phyloP scores from a whole-genome alignment of 257 asterid genomes.

The Pogostemon cablin region DNA sequence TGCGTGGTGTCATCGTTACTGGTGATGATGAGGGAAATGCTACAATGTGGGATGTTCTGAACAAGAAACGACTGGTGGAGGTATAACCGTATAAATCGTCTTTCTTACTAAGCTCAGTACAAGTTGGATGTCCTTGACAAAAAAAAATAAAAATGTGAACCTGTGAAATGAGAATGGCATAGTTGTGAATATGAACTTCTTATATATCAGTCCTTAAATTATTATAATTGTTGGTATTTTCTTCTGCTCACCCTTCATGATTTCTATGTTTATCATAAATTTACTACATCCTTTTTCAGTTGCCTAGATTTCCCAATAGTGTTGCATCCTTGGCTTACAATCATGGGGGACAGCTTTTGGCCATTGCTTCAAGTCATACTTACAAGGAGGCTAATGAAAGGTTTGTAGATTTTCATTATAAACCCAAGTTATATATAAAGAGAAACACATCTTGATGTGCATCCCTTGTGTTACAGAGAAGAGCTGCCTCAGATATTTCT shows the following conservation, averaged over 20 bases:
- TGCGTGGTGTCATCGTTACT: conserved; percentile 57
- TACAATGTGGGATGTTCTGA: conserved; percentile 71
- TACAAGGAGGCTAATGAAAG: conserved; percentile 81
- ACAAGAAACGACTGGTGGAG: conserved; percentile 69
- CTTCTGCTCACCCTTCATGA: neutral
- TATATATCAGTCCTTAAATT: conserved; percentile 11
- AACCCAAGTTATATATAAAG: neutral
- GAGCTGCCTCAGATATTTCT: conserved; percentile 66
- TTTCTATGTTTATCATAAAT: conserved; percentile 25
- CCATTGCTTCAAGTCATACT: conserved; percentile 74
- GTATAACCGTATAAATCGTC: conserved; percentile 39
- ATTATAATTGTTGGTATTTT: conserved; percentile 8
- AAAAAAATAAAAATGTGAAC: neutral
- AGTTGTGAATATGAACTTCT: neutral
- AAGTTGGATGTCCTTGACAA: neutral
- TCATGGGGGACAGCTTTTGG: conserved; percentile 67
- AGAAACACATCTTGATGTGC: neutral
- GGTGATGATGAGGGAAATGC: conserved; percentile 84
- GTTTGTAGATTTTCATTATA: conserved; percentile 37
- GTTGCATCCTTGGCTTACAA: conserved; percentile 79
- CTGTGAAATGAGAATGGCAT: neutral
- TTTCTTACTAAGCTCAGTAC: conserved; percentile 5
- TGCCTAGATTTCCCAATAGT: conserved; percentile 62
- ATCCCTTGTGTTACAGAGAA: conserved; percentile 56
- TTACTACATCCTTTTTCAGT: conserved; percentile 45